These are phyloP conservation scores for Aegilops speltoides DNA, from an alignment of 176 grass and related monocot species.

Conservation along the genomic window DNA sequence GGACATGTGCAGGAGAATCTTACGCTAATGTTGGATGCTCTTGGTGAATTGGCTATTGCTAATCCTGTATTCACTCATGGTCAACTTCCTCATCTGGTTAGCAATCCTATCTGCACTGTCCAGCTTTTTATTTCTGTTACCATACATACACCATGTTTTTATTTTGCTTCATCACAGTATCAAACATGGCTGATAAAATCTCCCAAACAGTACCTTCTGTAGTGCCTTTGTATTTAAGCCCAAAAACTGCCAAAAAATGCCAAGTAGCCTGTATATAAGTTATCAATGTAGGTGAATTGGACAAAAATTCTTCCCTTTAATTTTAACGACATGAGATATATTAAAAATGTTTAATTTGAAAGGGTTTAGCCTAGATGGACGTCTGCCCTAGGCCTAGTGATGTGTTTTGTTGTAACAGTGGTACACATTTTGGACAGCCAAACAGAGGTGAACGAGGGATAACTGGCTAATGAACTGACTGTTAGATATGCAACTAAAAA, in stretches of 20 bases:
- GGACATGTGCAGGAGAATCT: slow-evolving; percentile 79
- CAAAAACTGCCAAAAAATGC: slow-evolving; percentile 1
- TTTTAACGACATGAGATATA: background rate
- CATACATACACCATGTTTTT: background rate
- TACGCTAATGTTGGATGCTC: slow-evolving; percentile 69
- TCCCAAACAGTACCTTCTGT: background rate
- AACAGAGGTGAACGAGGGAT: background rate
- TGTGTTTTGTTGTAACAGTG: background rate
- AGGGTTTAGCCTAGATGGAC: background rate
- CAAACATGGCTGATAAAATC: background rate
- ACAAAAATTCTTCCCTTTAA: background rate
- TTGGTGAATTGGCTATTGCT: slow-evolving; percentile 88
- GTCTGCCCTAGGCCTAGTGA: background rate
- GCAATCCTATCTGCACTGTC: slow-evolving; percentile 24
- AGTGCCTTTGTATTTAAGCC: slow-evolving; percentile 5
- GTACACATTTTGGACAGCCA: background rate
- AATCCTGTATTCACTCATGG: slow-evolving; percentile 96
- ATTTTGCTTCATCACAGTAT: slow-evolving; percentile 4
- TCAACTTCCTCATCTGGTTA: slow-evolving; percentile 82
- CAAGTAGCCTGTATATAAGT: background rate
- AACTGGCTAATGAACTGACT: background rate
- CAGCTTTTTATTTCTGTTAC: slow-evolving; percentile 20
- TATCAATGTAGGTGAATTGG: background rate
- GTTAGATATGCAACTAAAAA: slow-evolving; percentile 22
- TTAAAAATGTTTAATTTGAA: background rate